Conservation (phyloP, 2,329 filamentous ascomycete species). For the Talaromyces sp. region DNA sequence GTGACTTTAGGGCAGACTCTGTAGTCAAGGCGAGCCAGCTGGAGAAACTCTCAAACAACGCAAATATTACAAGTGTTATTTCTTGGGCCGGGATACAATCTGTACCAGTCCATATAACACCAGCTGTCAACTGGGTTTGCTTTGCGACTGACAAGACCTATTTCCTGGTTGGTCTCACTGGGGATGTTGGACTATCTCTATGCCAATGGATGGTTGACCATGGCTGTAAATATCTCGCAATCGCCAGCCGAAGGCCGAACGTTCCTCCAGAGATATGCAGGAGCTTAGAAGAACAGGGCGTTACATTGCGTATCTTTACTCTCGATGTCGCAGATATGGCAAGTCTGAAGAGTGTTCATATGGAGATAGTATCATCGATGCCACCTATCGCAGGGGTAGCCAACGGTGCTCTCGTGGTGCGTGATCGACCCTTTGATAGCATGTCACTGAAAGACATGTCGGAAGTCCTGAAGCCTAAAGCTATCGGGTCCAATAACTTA, state of each 20-base stretch:
- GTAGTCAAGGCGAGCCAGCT: not conserved
- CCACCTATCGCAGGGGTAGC: constrained; percentile 37
- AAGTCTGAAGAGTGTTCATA: not conserved
- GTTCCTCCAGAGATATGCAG: constrained; percentile 16
- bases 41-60: not conserved
- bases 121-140: constrained; percentile 6
- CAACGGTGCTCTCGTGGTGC: constrained; percentile 39
- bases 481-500: constrained; percentile 32
- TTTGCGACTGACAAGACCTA: constrained; percentile 31
- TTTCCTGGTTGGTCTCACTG: constrained; percentile 30
- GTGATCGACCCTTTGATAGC: constrained; percentile 33
- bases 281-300: not conserved
- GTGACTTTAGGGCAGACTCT: not conserved
- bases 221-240: constrained; percentile 29
- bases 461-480: constrained; percentile 36
- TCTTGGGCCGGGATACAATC: not conserved
- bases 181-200: constrained; percentile 31
- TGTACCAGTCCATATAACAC: not conserved
- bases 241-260: constrained; percentile 31
- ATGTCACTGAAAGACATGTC: constrained; percentile 31
- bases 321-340: constrained; percentile 7
- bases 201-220: constrained; percentile 31
- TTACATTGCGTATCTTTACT: not conserved
- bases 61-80: not conserved
- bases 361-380: constrained; percentile 4